phyloP scores from a whole-genome alignment of 352 stramenopile species.

The Paralagenidium karlingii region DNA sequence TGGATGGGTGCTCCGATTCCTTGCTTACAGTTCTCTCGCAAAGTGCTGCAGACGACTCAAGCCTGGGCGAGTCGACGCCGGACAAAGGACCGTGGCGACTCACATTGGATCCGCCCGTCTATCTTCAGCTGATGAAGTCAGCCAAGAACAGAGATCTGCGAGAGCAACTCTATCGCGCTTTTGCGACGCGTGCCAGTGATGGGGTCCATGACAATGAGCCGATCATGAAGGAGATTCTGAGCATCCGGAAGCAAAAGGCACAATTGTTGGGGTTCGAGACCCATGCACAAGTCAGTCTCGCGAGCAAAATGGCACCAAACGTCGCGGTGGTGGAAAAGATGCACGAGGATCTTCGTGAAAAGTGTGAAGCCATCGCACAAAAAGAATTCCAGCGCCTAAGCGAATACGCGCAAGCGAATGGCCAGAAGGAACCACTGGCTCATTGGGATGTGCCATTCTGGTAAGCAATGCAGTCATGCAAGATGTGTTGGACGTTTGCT shows the following conservation, averaged over 20 bases:
- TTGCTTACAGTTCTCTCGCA: conserved; percentile 70
- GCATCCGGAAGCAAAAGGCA: conserved; percentile 85
- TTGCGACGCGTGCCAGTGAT: conserved; percentile 83
- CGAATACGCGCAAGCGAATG: conserved; percentile 70
- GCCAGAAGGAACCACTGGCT: conserved; percentile 61
- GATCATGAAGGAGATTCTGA: conserved; percentile 90
- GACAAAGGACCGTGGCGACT: conserved; percentile 89
- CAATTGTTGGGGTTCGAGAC: conserved; percentile 89
- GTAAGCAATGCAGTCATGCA: conserved; percentile 9
- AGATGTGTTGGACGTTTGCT: not conserved
- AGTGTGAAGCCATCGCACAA: conserved; percentile 84
- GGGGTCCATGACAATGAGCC: conserved; percentile 86
- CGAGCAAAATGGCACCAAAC: conserved; percentile 94
- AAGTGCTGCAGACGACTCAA: conserved; percentile 50
- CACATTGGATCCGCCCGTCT: conserved; percentile 91
- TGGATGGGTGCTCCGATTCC: conserved; percentile 88
- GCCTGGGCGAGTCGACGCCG: conserved; percentile 46
- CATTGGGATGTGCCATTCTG: conserved; percentile 94
- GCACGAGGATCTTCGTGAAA: conserved; percentile 86
- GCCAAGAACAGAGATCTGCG: conserved; percentile 81
- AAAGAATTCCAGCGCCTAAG: conserved; percentile 87
- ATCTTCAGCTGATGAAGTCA: conserved; percentile 94
- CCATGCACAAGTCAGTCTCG: conserved; percentile 88
- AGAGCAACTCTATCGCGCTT: conserved; percentile 90
- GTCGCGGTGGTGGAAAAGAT: conserved; percentile 88